Evolutionary conservation across 2,329 filamentous ascomycete genomes (phyloP), one percentile per base, ranked within the genome.

Genomic region (Dissoconium aciculare): DNA sequence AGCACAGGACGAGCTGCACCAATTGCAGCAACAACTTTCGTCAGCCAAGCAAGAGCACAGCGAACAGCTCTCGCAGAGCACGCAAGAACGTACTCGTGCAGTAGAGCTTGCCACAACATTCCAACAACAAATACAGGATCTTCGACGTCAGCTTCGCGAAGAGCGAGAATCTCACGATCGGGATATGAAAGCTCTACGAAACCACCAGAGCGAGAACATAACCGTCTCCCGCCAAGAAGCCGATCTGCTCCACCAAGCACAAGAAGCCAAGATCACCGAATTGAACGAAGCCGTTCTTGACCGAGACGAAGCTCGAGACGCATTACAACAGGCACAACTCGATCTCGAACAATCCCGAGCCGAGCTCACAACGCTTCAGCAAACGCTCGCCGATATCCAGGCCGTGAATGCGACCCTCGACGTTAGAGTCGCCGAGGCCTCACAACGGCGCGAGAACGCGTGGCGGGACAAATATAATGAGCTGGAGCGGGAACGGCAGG

Each of bases 401-500:
- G 39, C 39, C 4, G 35, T 47, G 12, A 46, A 47, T 26, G 33
- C 32, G 4, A 40, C 39, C 10, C 32, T 50, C 24, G 46, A 49
- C 17, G 31, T 36, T 24, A 43, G 37, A 17, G 28, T 45, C 24
- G 32, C 43, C 1, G 37, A 43, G 12, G 34, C 35, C n/a, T 27
- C 47, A 27, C 36, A 33, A 12, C 40, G 39, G 19, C 36, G 44
- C 11, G 47, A 50, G 30, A 27, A 23, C 19, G 33, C 43, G 25
- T 49, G 44, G 46, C 34, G 35, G 4, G 32, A 31, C 16, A 43
- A 39, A 26, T 21, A 44, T 14, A 41, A 41, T 19, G 40, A 45
- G 26, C 28, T 46, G 19, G 42, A 46, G 33, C 40, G 40, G 17
- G 52, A 55, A 42, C 42, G 50, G 19, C 44, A 42, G 31, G 31